phyloP scores from a whole-genome alignment of 345 rosid genomes.

The Brassica cretica region DNA sequence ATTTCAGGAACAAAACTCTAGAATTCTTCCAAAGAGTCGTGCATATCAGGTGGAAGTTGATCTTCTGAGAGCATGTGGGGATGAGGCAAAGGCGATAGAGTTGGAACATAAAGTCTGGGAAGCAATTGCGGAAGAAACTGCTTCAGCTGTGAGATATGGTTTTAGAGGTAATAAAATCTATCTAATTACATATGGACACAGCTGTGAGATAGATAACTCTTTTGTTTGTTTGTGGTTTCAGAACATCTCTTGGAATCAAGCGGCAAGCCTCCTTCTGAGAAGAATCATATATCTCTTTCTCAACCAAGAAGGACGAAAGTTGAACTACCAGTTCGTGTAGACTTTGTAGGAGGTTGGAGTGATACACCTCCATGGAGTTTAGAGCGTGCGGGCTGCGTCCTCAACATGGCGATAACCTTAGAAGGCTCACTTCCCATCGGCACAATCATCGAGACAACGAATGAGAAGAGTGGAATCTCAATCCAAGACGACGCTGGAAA shows the following conservation, averaged over 20 bases:
- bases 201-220: constrained; percentile 19
- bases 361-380: constrained; percentile 99
- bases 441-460: constrained; percentile 68
- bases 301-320: constrained; percentile 56
- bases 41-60: constrained; percentile 92
- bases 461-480: constrained; percentile 50
- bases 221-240: constrained; percentile 32
- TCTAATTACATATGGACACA: neutral
- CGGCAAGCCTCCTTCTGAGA: constrained; percentile 32
- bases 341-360: constrained; percentile 99
- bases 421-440: constrained; percentile 91
- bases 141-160: constrained; percentile 88
- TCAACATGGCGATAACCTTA: constrained; percentile 85
- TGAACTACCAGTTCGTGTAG: constrained; percentile 90
- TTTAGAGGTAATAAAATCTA: constrained; percentile 65
- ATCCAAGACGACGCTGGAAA: constrained; percentile 77
- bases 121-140: constrained; percentile 97
- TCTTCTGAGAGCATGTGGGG: constrained; percentile 79
- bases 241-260: constrained; percentile 64
- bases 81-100: constrained; percentile 56
- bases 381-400: constrained; percentile 93
- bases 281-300: constrained; percentile 40
- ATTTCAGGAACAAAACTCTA: constrained; percentile 78
- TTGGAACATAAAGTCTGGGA: constrained; percentile 79
- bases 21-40: constrained; percentile 83